Evolutionary conservation across 1,139 yeast genomes (phyloP), one percentile per base, ranked within the genome.

Genomic region (Zhuliangozyma parablackwelliae): DNA sequence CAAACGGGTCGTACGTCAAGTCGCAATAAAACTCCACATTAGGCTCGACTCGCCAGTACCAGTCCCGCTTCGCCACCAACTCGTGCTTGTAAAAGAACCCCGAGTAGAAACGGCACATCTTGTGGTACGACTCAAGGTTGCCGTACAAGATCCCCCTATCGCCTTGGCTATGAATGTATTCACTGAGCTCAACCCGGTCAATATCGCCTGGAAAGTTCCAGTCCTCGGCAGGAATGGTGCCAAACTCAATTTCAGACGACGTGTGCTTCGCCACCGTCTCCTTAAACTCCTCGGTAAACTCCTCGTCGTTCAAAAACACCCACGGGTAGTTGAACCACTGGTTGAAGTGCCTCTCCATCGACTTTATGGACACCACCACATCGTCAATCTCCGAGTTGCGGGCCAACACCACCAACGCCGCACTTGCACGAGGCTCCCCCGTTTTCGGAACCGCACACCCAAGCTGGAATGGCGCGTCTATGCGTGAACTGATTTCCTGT

Each of bases 11-110:
- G 60, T 89, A 88, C 0, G 96, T 84, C 35, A 88, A 63, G 57
- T 89, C 97, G 61, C 97, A 90, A 54, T 72, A 88, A 56, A 86
- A 89, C 45, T 86, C 82, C 31, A 90, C 92, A 46, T 84, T 82
- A 2, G 97, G 97, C 57, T 90, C 97, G 8, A 90, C 88, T 37
- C 97, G 70, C 96, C 97, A 89, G 62, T 88, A 89, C 94, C 95
- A 89, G 43, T 87, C 88, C 43, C 78, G 72, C 39, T 77, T 69
- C 38, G 56, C 67, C 34, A 90, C 80, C 43, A 84, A 57, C 3
- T 82, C 83, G 57, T 89, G 95, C 44, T 79, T 75, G 63, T 78
- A 86, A 54, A 89, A 89, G 44, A 73, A 69, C 1, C 95, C 95
- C 0, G 90, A 76, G 54, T 85, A 80, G 62, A 77, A 83, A 25